A percentile compares a stretch with the other conserved stretches of the same genome.
phyloP scores from a whole-genome alignment of 805 yeast species.

The Saturnispora serradocipensis region DNA sequence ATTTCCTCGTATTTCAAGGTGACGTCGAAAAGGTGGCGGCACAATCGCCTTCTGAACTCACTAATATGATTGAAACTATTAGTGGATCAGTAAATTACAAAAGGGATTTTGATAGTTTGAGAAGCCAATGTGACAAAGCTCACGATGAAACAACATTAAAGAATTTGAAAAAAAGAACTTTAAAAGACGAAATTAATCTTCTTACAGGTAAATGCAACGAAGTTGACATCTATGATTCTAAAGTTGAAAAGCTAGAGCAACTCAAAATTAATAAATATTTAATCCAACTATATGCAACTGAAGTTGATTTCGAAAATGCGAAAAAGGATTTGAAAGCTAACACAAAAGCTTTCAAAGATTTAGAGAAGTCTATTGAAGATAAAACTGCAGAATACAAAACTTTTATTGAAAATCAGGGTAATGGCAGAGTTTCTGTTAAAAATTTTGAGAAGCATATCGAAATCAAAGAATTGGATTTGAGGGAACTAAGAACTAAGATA shows the following conservation, averaged over 20 bases:
- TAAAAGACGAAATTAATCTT: conserved; percentile 66
- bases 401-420: conserved; percentile 35
- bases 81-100: conserved; percentile 70
- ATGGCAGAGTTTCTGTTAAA: conserved; percentile 33
- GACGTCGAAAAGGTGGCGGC: conserved; percentile 92
- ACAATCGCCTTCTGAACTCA: conserved; percentile 68
- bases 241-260: conserved; percentile 39
- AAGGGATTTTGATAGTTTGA: conserved; percentile 55
- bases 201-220: conserved; percentile 69
- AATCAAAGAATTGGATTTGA: conserved; percentile 27
- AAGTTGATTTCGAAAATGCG: conserved; percentile 30
- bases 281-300: conserved; percentile 58
- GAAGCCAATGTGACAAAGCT: conserved; percentile 56
- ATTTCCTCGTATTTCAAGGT: conserved; percentile 92
- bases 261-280: conserved; percentile 43
- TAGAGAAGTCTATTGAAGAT: conserved; percentile 12
- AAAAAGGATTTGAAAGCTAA: conserved; percentile 27
- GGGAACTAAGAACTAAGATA: conserved; percentile 26
- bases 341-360: conserved; percentile 29
- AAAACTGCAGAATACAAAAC: conserved; percentile 25
- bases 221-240: conserved; percentile 55
- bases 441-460: conserved; percentile 37
- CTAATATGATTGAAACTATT: conserved; percentile 67
- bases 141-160: conserved; percentile 54
- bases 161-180: conserved; percentile 58